Evolutionary conservation across 768 basidiomycete genomes (phyloP).

Genomic region (Leccinum disarticulatum): DNA sequence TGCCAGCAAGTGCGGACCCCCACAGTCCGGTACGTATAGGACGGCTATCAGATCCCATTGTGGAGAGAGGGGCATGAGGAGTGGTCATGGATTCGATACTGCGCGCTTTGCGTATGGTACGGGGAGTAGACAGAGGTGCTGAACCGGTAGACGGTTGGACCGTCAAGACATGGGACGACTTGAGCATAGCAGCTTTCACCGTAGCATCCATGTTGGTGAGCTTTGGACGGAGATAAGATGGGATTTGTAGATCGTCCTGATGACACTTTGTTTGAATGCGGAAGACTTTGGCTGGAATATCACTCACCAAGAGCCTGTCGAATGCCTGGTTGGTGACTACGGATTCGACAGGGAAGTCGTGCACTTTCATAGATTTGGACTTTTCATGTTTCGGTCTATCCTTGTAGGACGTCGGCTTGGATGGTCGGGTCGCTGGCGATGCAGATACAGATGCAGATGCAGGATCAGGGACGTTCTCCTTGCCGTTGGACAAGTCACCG

Average conservation of each 20-base stretch:
- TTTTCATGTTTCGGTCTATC: constrained; percentile 41
- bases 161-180: constrained; percentile 71
- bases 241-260: constrained; percentile 90
- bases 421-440: constrained; percentile 30
- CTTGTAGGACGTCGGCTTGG: constrained; percentile 20
- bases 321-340: constrained; percentile 67
- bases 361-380: constrained; percentile 45
- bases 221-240: constrained; percentile 72
- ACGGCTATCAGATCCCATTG: constrained; percentile 37
- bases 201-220: constrained; percentile 77
- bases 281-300: not conserved
- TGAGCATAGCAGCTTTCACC: constrained; percentile 91
- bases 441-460: constrained; percentile 32
- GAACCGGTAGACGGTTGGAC: constrained; percentile 36
- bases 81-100: constrained; percentile 72
- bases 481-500: constrained; percentile 51
- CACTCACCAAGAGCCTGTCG: constrained; percentile 73
- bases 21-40: constrained; percentile 26
- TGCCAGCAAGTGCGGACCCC: constrained; percentile 29
- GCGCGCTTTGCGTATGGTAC: constrained; percentile 62
- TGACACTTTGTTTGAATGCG: constrained; percentile 4
- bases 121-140: constrained; percentile 45
- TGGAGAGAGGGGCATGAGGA: constrained; percentile 41
- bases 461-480: constrained; percentile 64
- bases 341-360: constrained; percentile 35